Evolutionary conservation across 371 early-diverging fungal genomes (phyloP).

Genomic region (Furculomyces boomerangus): DNA sequence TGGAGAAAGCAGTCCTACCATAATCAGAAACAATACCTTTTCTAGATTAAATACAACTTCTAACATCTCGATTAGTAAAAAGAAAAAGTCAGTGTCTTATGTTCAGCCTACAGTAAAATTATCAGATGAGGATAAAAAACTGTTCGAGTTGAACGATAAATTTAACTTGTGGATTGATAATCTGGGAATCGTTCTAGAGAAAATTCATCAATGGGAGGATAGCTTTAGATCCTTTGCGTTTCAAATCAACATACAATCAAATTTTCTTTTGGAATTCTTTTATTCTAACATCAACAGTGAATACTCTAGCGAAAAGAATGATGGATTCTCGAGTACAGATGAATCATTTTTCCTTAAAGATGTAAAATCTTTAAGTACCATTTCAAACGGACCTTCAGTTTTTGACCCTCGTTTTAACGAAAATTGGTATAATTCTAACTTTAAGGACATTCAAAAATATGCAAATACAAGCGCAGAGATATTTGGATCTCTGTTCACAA

Average conservation of each 20-base stretch:
- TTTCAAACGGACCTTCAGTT: not conserved
- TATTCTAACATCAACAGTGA: not conserved
- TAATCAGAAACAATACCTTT: not conserved
- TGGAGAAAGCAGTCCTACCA: not conserved
- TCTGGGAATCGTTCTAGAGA: not conserved
- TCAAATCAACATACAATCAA: not conserved
- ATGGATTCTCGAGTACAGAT: not conserved
- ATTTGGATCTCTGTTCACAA: not conserved
- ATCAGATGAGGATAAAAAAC: not conserved
- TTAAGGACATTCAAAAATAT: not conserved
- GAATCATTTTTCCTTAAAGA: not conserved
- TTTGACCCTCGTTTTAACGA: not conserved
- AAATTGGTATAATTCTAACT: not conserved
- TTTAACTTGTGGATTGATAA: not conserved
- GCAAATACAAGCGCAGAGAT: not conserved
- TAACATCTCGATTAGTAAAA: too few relatives aligned
- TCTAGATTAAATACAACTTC: not conserved
- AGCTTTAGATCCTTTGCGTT: not conserved
- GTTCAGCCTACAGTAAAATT: not conserved
- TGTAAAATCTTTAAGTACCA: not conserved
- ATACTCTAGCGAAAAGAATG: not conserved
- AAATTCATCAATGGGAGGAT: slow-evolving; percentile 1
- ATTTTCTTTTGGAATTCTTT: not conserved
- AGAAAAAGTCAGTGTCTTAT: not conserved
- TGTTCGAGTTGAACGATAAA: not conserved